Evolutionary conservation across 495 filamentous ascomycete species (phyloP).

Genomic region (Aspergillus ostianus): DNA sequence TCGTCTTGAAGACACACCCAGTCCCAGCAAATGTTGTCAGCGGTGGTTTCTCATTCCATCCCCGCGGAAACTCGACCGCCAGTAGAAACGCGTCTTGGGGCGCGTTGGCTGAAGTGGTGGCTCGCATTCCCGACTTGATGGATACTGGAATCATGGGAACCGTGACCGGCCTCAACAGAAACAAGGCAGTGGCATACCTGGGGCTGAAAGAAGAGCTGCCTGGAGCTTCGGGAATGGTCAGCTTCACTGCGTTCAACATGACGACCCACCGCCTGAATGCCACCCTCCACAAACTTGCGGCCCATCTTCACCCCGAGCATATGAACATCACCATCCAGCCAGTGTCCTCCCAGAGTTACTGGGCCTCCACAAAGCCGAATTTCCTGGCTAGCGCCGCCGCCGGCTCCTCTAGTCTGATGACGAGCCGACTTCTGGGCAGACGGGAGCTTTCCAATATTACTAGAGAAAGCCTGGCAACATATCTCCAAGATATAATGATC

Average conservation of each 20-base stretch:
- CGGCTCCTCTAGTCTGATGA: conserved; percentile 15
- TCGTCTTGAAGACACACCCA: conserved; percentile 36
- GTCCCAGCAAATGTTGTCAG: conserved; percentile 32
- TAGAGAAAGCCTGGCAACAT: neutral
- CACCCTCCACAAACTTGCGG: too few relatives aligned
- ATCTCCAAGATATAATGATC: conserved; percentile 7
- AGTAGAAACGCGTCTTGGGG: conserved; percentile 37
- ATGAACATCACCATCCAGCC: too few relatives aligned
- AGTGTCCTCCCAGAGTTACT: too few relatives aligned
- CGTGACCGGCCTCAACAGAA: too few relatives aligned
- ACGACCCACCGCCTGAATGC: too few relatives aligned
- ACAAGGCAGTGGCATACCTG: too few relatives aligned
- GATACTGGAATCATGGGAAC: conserved; percentile 8
- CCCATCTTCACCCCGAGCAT: too few relatives aligned
- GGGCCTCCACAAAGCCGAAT: too few relatives aligned
- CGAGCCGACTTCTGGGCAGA: conserved; percentile 24
- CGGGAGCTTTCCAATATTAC: conserved; percentile 20
- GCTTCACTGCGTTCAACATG: too few relatives aligned
- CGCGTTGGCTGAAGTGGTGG: conserved; percentile 36
- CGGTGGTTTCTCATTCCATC: conserved; percentile 22
- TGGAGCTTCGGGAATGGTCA: too few relatives aligned
- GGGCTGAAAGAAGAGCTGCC: too few relatives aligned
- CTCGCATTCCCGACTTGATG: conserved; percentile 43
- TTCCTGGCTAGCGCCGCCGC: neutral
- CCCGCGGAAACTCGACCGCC: conserved; percentile 26